Base-by-base conservation (phyloP, 2,329 filamentous ascomycete genomes). In the Aspergillus intermedius region DNA sequence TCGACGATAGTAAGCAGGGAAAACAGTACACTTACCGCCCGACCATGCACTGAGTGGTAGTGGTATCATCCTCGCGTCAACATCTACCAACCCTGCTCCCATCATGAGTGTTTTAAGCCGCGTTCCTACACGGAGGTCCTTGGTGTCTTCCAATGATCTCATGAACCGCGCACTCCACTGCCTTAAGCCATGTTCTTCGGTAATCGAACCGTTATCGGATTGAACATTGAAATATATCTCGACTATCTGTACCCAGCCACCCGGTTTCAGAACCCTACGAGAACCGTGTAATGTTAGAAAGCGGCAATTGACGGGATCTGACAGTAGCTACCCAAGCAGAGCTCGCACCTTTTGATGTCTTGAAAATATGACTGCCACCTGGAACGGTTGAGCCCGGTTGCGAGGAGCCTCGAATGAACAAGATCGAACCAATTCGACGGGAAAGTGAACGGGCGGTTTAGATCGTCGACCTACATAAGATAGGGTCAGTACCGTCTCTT, bases 201-300 rank as follows among this genome's bases (percentile, higher is more conserved):
- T 83, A 58, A 93, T 71, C n/a, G 81, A 82, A 4, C 89, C 89
- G 59, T 88, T 94, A 57, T 91, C 83, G 0, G 88, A 95, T 65
- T 95, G 91, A 22, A 88, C 83, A 55, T 89, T 88, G 66, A 84
- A 85, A 61, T 94, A 89, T 59, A 91, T 80, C 63, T 95, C 91
- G n/a, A 88, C 80, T 78, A 95, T 84, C 62, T 95, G 89, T 50
- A 87, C 79, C 88, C 89, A 95, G 1, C 91, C 90, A 2, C 84
- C 86, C 5, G 83, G 84, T 45, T 81, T 84, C 53, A 91, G 72
- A 2, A 67, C 64, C 54, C 66, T 69, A 46, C 43, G 43, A 30
- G 3, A 47, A 19, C 12, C n/a, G 37, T 42, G 17, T 8, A 44
- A 51, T 55, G 19, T 40, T 39, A 59, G 57, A 39, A 41, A 19